Percentiles rank a stretch among this genome's conserved stretches.
Conservation (phyloP, 495 filamentous ascomycete species). For the Hypoxylon rickii region DNA sequence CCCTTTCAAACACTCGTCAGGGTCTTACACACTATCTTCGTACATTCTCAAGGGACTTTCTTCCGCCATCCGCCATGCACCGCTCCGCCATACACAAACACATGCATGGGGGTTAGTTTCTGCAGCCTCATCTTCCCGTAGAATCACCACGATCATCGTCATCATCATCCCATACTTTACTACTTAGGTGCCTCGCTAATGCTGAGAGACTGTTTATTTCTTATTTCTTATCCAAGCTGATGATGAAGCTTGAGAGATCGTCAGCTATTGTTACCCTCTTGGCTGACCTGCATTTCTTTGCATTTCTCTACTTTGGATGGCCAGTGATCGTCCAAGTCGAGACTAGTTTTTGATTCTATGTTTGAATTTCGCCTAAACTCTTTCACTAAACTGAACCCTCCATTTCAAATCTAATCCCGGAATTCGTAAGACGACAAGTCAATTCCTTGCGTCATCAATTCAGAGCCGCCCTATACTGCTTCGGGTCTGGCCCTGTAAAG, state of each 20-base stretch:
- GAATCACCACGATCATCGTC: constrained; percentile 26
- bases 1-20: not conserved
- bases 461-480: constrained; percentile 30
- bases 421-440: constrained; percentile 30
- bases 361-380: constrained; percentile 35
- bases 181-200: constrained; percentile 18
- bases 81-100: constrained; percentile 26
- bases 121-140: constrained; percentile 35
- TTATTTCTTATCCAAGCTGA: constrained; percentile 10
- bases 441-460: constrained; percentile 33
- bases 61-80: no score
- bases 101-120: constrained; percentile 29
- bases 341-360: constrained; percentile 13
- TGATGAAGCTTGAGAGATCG: constrained; percentile 17
- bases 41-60: constrained; percentile 14
- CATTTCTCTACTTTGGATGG: constrained; percentile 21
- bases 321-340: constrained; percentile 20
- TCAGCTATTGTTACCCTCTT: constrained; percentile 16
- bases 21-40: not conserved
- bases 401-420: constrained; percentile 23
- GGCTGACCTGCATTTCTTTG: constrained; percentile 13
- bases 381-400: constrained; percentile 19
- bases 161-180: constrained; percentile 21
- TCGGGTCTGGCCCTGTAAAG: constrained; percentile 7
- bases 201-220: not conserved